A percentile compares a stretch with the other conserved stretches of the same genome.
phyloP scores from a whole-genome alignment of 2,329 filamentous ascomycete species.

The Xylariaceae sp. region DNA sequence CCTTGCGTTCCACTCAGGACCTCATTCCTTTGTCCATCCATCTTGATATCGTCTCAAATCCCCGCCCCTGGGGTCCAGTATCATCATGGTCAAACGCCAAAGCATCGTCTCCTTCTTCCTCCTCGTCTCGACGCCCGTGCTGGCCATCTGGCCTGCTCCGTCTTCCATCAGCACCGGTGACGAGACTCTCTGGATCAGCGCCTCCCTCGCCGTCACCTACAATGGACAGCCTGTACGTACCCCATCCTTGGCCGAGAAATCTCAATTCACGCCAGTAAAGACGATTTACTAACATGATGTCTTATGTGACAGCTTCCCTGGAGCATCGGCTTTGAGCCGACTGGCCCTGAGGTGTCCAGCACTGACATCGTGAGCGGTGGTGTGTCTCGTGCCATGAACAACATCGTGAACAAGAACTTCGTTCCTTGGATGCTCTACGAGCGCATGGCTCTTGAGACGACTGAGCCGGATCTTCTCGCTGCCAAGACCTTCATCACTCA shows the following conservation, averaged over 20 bases:
- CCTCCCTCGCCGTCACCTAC: constrained; percentile 50
- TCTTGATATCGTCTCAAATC: constrained; percentile 15
- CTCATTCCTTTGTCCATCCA: constrained; percentile 13
- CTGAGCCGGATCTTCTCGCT: constrained; percentile 53
- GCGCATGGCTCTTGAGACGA: constrained; percentile 50
- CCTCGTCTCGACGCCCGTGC: constrained; percentile 37
- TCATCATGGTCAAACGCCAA: constrained; percentile 20
- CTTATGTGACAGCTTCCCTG: constrained; percentile 42
- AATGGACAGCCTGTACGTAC: constrained; percentile 52
- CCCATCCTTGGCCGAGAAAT: background rate
- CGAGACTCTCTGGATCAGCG: constrained; percentile 48
- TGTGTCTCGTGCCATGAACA: constrained; percentile 54
- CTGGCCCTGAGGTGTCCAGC: constrained; percentile 40
- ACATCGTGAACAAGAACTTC: constrained; percentile 63
- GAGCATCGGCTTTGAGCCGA: constrained; percentile 40
- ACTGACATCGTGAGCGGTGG: constrained; percentile 51
- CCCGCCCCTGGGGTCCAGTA: constrained; percentile 4
- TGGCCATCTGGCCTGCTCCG: constrained; percentile 57
- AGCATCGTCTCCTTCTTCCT: constrained; percentile 36
- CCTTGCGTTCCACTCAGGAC: background rate
- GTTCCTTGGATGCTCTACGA: constrained; percentile 74
- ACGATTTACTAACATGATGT: constrained; percentile 28
- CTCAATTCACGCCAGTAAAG: constrained; percentile 15
- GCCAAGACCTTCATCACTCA: constrained; percentile 48
- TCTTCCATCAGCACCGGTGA: constrained; percentile 47